Evolutionary conservation across 2,329 filamentous ascomycete species (phyloP), one percentile per base, ranked within the genome.

Genomic region (Laburnicola sp.): DNA sequence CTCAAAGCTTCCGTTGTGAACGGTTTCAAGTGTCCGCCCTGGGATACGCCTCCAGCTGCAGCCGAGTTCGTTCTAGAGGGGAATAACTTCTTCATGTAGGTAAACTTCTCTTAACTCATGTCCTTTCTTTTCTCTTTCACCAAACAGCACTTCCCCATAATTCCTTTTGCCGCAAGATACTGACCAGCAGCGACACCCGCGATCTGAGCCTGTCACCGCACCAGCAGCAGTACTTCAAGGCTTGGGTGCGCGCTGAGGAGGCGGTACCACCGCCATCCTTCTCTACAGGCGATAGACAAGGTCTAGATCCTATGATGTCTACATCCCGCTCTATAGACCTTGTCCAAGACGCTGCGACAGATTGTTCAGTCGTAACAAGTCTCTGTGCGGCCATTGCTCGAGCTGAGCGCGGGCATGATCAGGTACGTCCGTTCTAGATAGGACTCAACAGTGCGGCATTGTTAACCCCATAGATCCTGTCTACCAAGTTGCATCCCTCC

Each of bases 291-390:
- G 66, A 28, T 54, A 51, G 27, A n/a, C n/a, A n/a, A n/a, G 58
- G 66, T 9, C 57, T 69, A 3, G 71, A 70, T 2, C 80, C 78
- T 10, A 75, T 82, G 8, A 89, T 89, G 84, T 72, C 75, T 40
- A 77, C 81, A 11, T 73, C 75, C 5, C 74, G 79, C 6, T 80
- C 82, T 10, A 85, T 89, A 54, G 93, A 99, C 72, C 81, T 99
- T 6, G 91, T 97, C 2, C 94, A 99, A 73, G 94, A 99, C 72
- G 86, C 96, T 52, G 92, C 93, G 4, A 95, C 93, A 0, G 94
- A 99, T 71, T 99, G 94, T 69, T 97, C 94, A 1, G 93, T 99
- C 3, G 93, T 99, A 26, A 94, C 94, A 11, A 97, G 94, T 69
- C 80, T 99, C 4, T 97, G 92, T 68, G 91, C 92, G 25, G 86